A percentile compares a stretch with the other conserved stretches of the same genome.
These are phyloP conservation scores for Tylopilus microsporus DNA, from an alignment of 1,284 basidiomycete genomes.

Conservation along the genomic window DNA sequence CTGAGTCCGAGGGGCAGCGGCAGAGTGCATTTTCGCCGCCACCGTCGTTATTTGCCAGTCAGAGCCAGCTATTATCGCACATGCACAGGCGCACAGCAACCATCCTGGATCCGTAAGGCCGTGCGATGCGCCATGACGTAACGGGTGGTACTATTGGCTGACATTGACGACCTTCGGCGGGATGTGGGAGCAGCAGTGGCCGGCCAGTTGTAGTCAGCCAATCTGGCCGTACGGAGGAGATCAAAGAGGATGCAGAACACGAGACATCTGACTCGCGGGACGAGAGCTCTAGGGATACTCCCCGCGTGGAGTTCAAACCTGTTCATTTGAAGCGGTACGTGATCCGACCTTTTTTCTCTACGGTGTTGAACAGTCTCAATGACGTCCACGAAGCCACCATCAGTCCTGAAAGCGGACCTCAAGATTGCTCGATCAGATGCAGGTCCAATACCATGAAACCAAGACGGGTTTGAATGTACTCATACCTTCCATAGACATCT, in stretches of 20 bases:
- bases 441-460: slow-evolving; percentile 89
- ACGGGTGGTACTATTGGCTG: slow-evolving; percentile 62
- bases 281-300: slow-evolving; percentile 33
- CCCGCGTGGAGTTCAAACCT: slow-evolving; percentile 68
- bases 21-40: slow-evolving; percentile 37
- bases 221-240: slow-evolving; percentile 50
- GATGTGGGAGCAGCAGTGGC: slow-evolving; percentile 39
- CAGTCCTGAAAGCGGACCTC: slow-evolving; percentile 79
- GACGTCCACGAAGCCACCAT: slow-evolving; percentile 85
- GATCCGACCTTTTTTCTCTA: background rate
- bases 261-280: slow-evolving; percentile 37
- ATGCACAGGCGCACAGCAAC: slow-evolving; percentile 68
- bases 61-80: slow-evolving; percentile 54
- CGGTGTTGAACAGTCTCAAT: too few species aligned
- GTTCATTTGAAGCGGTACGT: slow-evolving; percentile 82
- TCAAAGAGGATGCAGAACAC: slow-evolving; percentile 40
- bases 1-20: slow-evolving; percentile 22
- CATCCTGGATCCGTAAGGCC: slow-evolving; percentile 61
- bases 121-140: slow-evolving; percentile 59
- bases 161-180: slow-evolving; percentile 62
- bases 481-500: slow-evolving; percentile 92
- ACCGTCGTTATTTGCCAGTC: slow-evolving; percentile 39
- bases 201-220: slow-evolving; percentile 43
- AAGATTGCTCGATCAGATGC: slow-evolving; percentile 88
- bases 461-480: slow-evolving; percentile 92